A percentile compares a stretch with the other conserved stretches of the same genome.
Evolutionary conservation across 352 stramenopile genomes (phyloP).

Genomic region (Globisporangium acanthophoron): DNA sequence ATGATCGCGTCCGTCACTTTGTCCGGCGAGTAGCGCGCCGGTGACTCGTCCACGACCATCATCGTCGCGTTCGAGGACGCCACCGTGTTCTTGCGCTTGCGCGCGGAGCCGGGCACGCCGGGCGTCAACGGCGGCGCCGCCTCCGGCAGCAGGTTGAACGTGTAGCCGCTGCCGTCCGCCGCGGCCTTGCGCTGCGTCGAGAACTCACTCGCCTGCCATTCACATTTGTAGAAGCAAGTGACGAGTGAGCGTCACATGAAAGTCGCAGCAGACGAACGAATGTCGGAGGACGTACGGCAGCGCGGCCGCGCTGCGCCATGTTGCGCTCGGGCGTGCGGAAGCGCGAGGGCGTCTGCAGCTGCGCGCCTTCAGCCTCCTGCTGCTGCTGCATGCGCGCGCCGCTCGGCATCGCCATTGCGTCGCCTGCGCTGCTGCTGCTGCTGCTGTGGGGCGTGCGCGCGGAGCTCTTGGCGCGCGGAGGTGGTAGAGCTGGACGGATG

Average conservation of each 20-base stretch:
- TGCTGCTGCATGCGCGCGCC: slow-evolving; percentile 10
- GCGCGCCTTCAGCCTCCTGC: slow-evolving; percentile 4
- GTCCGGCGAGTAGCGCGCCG: slow-evolving; percentile 60
- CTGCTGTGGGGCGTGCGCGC: no score
- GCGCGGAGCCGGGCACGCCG: slow-evolving; percentile 15
- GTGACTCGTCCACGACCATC: slow-evolving; percentile 30
- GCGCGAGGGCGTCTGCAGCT: slow-evolving; percentile 11
- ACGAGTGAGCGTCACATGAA: neutral
- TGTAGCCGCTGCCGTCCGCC: slow-evolving; percentile 22
- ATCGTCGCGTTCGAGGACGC: slow-evolving; percentile 14
- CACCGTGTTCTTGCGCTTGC: slow-evolving; percentile 23
- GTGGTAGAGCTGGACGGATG: no score
- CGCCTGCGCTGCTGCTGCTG: neutral
- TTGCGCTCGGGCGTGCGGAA: slow-evolving; percentile 16
- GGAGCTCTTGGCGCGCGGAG: no score
- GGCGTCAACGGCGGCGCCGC: slow-evolving; percentile 17
- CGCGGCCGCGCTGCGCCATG: slow-evolving; percentile 16
- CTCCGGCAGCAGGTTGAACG: slow-evolving; percentile 57
- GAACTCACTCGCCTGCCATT: slow-evolving; percentile 19
- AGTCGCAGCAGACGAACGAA: neutral
- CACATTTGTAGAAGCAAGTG: neutral
- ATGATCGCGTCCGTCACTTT: slow-evolving; percentile 76
- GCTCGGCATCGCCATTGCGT: slow-evolving; percentile 6
- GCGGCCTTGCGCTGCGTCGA: slow-evolving; percentile 26
- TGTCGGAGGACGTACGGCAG: slow-evolving; percentile 17